Conservation (phyloP, 2,329 filamentous ascomycete genomes). For the Neonectria magnoliae region DNA sequence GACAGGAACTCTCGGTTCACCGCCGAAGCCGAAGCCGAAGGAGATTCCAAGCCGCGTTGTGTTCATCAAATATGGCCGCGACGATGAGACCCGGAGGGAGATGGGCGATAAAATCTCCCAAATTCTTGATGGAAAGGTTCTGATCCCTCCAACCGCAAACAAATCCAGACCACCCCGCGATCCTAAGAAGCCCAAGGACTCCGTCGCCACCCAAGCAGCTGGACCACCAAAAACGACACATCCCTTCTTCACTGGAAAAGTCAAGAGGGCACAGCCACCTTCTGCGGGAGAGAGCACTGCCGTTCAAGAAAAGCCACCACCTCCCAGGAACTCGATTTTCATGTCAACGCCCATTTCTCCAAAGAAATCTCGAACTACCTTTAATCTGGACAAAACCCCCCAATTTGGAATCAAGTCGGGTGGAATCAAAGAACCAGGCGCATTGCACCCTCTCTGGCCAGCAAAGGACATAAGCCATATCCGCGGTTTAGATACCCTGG, state of each 20-base stretch:
- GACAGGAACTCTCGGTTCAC: slow-evolving; percentile 71
- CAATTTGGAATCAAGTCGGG: slow-evolving; percentile 57
- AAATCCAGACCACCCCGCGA: slow-evolving; percentile 42
- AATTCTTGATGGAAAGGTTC: slow-evolving; percentile 60
- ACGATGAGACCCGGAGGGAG: slow-evolving; percentile 54
- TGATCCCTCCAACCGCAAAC: slow-evolving; percentile 38
- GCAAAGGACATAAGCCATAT: slow-evolving; percentile 71
- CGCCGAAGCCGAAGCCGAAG: slow-evolving; percentile 63
- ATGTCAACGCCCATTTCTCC: slow-evolving; percentile 66
- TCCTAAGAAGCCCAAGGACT: slow-evolving; percentile 36
- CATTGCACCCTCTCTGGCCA: slow-evolving; percentile 77
- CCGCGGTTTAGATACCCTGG: slow-evolving; percentile 53
- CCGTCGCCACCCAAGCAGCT: slow-evolving; percentile 17
- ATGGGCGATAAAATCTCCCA: slow-evolving; percentile 70
- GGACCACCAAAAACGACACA: slow-evolving; percentile 48
- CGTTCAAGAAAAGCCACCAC: slow-evolving; percentile 37
- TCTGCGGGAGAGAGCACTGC: slow-evolving; percentile 29
- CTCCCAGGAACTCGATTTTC: slow-evolving; percentile 55
- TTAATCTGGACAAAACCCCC: slow-evolving; percentile 47
- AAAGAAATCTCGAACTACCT: slow-evolving; percentile 49
- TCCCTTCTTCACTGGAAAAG: slow-evolving; percentile 54
- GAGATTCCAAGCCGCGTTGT: slow-evolving; percentile 56
- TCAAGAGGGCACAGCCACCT: slow-evolving; percentile 42
- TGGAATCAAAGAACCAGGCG: slow-evolving; percentile 70
- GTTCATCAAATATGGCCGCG: slow-evolving; percentile 67